Conservation (phyloP, 2,329 filamentous ascomycete species). For the Leptosphaerulina australis region DNA sequence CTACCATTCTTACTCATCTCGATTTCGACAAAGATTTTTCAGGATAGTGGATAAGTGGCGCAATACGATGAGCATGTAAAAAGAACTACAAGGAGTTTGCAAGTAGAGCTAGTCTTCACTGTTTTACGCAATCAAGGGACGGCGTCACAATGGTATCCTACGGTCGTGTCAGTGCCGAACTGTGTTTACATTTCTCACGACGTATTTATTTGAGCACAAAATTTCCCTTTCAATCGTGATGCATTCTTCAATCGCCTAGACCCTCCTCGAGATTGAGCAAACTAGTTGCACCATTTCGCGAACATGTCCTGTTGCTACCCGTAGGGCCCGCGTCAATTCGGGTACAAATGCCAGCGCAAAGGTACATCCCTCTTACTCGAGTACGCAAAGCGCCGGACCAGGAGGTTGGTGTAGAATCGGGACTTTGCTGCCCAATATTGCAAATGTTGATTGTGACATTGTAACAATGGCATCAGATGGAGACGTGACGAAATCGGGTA, state of each 20-base stretch:
- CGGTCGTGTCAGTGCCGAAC: too few relatives aligned
- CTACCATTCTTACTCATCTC: too few relatives aligned
- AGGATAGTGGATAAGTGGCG: too few relatives aligned
- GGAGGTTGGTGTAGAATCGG: constrained; percentile 19
- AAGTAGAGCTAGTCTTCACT: too few relatives aligned
- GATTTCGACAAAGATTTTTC: too few relatives aligned
- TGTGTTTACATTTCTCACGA: too few relatives aligned
- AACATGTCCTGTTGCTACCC: background rate
- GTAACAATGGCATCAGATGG: constrained; percentile 33
- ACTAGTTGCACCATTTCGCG: constrained; percentile 11
- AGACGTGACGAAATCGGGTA: constrained; percentile 25
- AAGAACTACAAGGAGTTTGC: too few relatives aligned
- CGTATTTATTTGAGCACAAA: too few relatives aligned
- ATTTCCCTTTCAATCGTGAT: constrained; percentile 8
- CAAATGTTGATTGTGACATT: constrained; percentile 26
- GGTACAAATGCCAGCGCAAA: constrained; percentile 3
- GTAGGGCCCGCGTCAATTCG: background rate
- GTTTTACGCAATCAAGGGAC: too few relatives aligned
- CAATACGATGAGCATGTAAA: too few relatives aligned
- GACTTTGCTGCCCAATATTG: constrained; percentile 25
- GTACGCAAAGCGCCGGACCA: constrained; percentile 12
- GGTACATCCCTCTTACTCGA: background rate
- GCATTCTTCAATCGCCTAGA: constrained; percentile 7
- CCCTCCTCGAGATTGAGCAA: constrained; percentile 1
- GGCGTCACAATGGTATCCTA: too few relatives aligned